These are phyloP conservation scores for Trametes polyzona DNA, from an alignment of 1,284 basidiomycete genomes.

Conservation along the genomic window DNA sequence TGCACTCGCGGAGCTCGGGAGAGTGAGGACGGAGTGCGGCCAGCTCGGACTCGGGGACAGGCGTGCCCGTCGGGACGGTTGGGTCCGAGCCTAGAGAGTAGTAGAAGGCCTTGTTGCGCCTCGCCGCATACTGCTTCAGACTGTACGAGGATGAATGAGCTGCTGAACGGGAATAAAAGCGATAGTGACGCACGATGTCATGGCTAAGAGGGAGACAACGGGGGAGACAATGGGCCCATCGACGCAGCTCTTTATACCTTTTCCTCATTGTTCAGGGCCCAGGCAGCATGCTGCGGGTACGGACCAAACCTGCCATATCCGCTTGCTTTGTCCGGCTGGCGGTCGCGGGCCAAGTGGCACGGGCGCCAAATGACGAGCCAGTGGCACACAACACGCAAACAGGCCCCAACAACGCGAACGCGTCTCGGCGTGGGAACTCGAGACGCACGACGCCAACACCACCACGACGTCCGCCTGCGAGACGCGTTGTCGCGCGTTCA, in stretches of 20 bases:
- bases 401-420: constrained; percentile 13
- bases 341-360: too few relatives aligned
- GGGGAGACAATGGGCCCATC: neutral
- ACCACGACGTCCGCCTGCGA: neutral
- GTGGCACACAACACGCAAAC: constrained; percentile 4
- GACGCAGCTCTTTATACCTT: too few relatives aligned
- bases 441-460: neutral
- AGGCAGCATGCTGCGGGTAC: too few relatives aligned
- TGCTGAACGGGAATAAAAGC: neutral
- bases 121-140: neutral
- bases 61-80: neutral
- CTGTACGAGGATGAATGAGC: too few relatives aligned
- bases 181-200: constrained; percentile 1
- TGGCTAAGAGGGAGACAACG: neutral
- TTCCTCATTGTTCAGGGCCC: too few relatives aligned
- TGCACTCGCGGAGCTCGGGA: neutral
- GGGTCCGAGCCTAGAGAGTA: neutral
- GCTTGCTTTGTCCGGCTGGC: too few relatives aligned
- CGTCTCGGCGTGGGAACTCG: constrained; percentile 2
- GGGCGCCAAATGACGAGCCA: neutral
- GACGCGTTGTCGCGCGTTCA: neutral
- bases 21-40: neutral
- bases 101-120: neutral
- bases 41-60: neutral
- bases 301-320: too few relatives aligned